Percentiles rank a stretch among this genome's conserved stretches.
Conservation (phyloP, 306 rosid species). For the Cicer judaicum region DNA sequence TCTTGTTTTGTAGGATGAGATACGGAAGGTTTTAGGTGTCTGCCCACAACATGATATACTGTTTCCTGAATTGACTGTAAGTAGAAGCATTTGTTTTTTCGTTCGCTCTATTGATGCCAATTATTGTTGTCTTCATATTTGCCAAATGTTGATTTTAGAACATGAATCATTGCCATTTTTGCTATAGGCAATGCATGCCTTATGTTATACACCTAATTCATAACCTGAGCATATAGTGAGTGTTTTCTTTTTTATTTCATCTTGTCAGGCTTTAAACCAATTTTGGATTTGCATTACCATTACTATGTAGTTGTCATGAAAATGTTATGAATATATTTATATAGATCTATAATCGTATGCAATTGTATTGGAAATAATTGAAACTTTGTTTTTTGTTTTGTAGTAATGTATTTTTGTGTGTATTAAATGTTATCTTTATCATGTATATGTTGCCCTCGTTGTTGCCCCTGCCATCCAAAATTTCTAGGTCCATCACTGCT, state of each 20-base stretch:
- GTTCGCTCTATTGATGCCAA: conserved; percentile 25
- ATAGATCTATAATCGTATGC: neutral
- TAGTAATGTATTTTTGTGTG: conserved; percentile 16
- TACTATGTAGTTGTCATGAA: neutral
- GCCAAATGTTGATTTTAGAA: conserved; percentile 37
- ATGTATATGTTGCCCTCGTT: conserved; percentile 13
- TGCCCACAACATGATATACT: conserved; percentile 97
- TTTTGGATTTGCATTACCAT: conserved; percentile 6
- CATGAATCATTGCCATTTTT: conserved; percentile 21
- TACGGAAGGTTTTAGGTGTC: conserved; percentile 92
- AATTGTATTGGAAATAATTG: conserved; percentile 28
- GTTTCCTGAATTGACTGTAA: conserved; percentile 89
- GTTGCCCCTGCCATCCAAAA: neutral
- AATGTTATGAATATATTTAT: conserved; percentile 14
- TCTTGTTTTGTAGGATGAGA: conserved; percentile 76
- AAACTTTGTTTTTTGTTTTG: conserved; percentile 30
- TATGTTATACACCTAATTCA: conserved; percentile 9
- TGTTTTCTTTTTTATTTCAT: conserved; percentile 32
- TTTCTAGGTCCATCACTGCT: neutral
- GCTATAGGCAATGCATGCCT: conserved; percentile 20
- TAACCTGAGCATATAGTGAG: neutral
- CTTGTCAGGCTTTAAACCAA: conserved; percentile 10
- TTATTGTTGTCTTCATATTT: conserved; percentile 30
- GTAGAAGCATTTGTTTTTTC: conserved; percentile 45
- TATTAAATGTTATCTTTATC: neutral